Evolutionary conservation across 2,329 filamentous ascomycete species (phyloP).

Genomic region (Cladosporium sp.): DNA sequence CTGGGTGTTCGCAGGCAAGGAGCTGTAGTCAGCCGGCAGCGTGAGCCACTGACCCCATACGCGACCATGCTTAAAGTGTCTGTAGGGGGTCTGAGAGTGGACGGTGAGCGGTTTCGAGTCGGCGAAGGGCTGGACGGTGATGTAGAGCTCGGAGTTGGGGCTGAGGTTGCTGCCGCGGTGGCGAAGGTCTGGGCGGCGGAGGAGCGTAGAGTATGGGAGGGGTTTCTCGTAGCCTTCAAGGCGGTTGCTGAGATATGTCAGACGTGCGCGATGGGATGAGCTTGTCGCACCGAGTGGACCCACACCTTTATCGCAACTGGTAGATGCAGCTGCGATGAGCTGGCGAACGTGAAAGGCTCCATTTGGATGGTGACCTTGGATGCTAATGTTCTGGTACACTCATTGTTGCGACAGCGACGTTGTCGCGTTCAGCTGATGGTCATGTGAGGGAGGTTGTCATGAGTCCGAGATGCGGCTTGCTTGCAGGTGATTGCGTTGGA

Average conservation of each 20-base stretch:
- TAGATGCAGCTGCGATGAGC: slow-evolving; percentile 74
- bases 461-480: too few species aligned
- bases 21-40: slow-evolving; percentile 76
- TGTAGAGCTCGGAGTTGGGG: slow-evolving; percentile 79
- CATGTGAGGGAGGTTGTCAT: too few species aligned
- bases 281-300: slow-evolving; percentile 24
- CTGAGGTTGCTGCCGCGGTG: slow-evolving; percentile 83
- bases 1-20: slow-evolving; percentile 72
- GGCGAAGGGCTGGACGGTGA: slow-evolving; percentile 89
- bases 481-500: too few species aligned
- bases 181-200: slow-evolving; percentile 71
- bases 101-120: slow-evolving; percentile 93
- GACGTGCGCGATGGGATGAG: background rate
- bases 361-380: slow-evolving; percentile 41
- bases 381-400: too few species aligned
- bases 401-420: too few species aligned
- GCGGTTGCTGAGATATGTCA: slow-evolving; percentile 45
- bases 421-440: too few species aligned
- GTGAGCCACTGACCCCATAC: slow-evolving; percentile 97
- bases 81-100: slow-evolving; percentile 87
- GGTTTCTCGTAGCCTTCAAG: slow-evolving; percentile 73
- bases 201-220: slow-evolving; percentile 68
- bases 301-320: slow-evolving; percentile 61
- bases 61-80: slow-evolving; percentile 66
- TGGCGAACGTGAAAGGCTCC: slow-evolving; percentile 95